Evolutionary conservation across 2,329 filamentous ascomycete genomes (phyloP).

Genomic region (Cordyceps cateniannulata): DNA sequence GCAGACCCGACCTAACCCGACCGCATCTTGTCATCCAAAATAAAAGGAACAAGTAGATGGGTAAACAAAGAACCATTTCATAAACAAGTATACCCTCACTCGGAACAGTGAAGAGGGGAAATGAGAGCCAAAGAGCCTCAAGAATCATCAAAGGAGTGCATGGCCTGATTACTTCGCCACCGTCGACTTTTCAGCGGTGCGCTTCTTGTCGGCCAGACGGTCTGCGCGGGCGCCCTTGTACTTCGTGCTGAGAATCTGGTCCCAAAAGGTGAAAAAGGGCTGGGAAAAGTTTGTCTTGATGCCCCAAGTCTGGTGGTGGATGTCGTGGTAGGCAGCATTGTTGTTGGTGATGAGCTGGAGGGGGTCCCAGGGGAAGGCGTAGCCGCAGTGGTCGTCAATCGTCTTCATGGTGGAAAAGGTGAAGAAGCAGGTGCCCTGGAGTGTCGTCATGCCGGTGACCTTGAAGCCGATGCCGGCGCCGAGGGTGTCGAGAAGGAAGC

Average conservation of each 20-base stretch:
- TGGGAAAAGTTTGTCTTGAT: constrained; percentile 94
- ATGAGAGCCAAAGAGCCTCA: background rate
- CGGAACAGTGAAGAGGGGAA: background rate
- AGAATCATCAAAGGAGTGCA: background rate
- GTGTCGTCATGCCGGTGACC: constrained; percentile 70
- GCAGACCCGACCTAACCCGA: constrained; percentile 1
- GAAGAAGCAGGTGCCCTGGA: constrained; percentile 87
- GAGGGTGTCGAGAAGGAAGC: constrained; percentile 85
- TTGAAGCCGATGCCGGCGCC: constrained; percentile 83
- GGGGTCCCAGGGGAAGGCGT: constrained; percentile 91
- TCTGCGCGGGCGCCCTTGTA: constrained; percentile 60
- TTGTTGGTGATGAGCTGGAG: constrained; percentile 88
- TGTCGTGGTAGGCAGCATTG: constrained; percentile 94
- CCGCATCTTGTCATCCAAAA: constrained; percentile 18
- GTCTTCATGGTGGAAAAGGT: constrained; percentile 88
- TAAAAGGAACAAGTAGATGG: constrained; percentile 10
- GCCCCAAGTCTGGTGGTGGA: constrained; percentile 98
- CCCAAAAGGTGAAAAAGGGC: constrained; percentile 95
- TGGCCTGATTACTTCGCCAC: constrained; percentile 3
- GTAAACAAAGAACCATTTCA: background rate
- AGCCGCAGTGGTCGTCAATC: constrained; percentile 95
- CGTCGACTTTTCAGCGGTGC: constrained; percentile 15
- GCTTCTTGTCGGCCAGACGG: constrained; percentile 34
- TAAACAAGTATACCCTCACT: background rate
- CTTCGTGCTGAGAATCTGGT: constrained; percentile 71